Conservation (phyloP, 2,329 filamentous ascomycete genomes). For the Stemphylium lycopersici region DNA sequence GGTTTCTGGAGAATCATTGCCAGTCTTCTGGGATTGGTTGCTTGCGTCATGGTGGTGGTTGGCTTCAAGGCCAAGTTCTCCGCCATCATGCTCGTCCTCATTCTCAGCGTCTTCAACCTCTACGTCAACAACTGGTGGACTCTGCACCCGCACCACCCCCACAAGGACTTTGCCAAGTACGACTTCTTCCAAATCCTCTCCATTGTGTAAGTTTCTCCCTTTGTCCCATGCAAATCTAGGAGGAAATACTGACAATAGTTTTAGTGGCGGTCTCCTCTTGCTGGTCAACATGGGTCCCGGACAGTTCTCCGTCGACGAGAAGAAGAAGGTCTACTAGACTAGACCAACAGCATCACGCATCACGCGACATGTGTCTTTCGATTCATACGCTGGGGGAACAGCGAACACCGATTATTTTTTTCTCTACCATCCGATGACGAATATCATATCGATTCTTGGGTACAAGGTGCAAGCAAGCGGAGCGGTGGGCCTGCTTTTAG, state of each 20-base stretch:
- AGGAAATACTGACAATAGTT: constrained; percentile 24
- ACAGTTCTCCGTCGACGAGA: constrained; percentile 98
- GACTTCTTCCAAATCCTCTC: constrained; percentile 99
- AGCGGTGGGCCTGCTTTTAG: not conserved
- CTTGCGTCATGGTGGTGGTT: constrained; percentile 97
- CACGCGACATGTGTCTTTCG: constrained; percentile 24
- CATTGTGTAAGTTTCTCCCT: constrained; percentile 71
- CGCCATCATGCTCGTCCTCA: constrained; percentile 90
- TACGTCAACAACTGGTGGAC: constrained; percentile 99
- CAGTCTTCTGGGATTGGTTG: constrained; percentile 82
- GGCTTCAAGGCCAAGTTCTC: constrained; percentile 99
- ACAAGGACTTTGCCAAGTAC: constrained; percentile 99
- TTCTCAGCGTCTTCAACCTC: constrained; percentile 95
- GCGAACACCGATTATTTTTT: constrained; percentile 19
- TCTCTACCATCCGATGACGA: constrained; percentile 26
- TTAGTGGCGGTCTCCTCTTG: constrained; percentile 84
- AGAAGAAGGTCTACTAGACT: constrained; percentile 98
- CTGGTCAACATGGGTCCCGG: constrained; percentile 98
- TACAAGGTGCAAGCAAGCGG: constrained; percentile 13
- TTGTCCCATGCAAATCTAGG: not conserved
- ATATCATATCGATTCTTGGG: constrained; percentile 18
- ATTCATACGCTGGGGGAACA: constrained; percentile 23
- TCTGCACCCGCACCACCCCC: constrained; percentile 96
- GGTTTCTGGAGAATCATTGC: constrained; percentile 85
- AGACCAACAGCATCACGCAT: constrained; percentile 53